Evolutionary conservation across 2,329 filamentous ascomycete genomes (phyloP).

Genomic region (Nakataea oryzae): DNA sequence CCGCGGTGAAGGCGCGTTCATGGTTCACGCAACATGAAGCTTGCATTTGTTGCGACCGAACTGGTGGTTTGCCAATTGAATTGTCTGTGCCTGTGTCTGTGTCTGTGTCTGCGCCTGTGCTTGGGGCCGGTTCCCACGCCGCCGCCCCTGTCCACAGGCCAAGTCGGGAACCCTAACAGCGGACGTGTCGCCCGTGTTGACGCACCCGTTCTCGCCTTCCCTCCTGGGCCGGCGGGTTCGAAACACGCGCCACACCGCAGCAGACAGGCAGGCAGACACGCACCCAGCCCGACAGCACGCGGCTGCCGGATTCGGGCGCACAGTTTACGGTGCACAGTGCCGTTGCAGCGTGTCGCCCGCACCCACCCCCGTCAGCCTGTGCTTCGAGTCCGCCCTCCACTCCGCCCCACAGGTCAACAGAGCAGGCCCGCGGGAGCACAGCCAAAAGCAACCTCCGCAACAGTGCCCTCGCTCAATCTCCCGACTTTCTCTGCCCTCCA

Average conservation of each 20-base stretch:
- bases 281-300: neutral
- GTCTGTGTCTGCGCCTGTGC: too few species aligned
- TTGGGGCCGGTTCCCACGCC: too few species aligned
- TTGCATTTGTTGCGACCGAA: too few species aligned
- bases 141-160: neutral
- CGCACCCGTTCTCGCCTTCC: neutral
- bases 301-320: neutral
- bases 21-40: too few species aligned
- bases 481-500: neutral
- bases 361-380: too few species aligned
- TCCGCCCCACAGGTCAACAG: neutral
- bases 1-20: neutral
- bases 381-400: neutral
- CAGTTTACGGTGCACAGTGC: neutral
- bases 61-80: neutral
- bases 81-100: neutral
- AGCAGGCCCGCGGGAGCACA: neutral
- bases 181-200: neutral
- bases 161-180: too few species aligned
- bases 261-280: neutral
- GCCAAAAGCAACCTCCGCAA: neutral
- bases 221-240: neutral
- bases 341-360: too few species aligned
- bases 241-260: neutral
- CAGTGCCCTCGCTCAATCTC: neutral